These are phyloP conservation scores for Zygoascus biomembranicola DNA, from an alignment of 805 yeast genomes.

Conservation along the genomic window DNA sequence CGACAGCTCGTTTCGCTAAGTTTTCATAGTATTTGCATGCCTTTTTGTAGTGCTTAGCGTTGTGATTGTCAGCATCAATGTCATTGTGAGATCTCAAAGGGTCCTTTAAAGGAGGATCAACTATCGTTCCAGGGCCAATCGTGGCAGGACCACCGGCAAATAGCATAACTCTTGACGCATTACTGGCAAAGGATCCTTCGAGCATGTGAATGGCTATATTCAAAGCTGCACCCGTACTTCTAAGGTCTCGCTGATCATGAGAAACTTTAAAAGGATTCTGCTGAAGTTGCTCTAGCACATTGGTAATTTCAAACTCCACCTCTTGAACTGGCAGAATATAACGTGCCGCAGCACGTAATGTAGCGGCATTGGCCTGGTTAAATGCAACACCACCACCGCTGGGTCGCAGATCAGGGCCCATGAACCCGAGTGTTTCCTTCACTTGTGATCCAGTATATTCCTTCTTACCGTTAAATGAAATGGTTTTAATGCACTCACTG, in stretches of 20 bases:
- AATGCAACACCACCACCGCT: not conserved
- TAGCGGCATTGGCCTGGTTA: conserved; percentile 8
- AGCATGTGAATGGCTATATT: conserved; percentile 68
- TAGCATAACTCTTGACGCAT: conserved; percentile 70
- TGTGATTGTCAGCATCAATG: conserved; percentile 62
- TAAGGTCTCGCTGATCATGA: conserved; percentile 58
- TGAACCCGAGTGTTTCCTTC: conserved; percentile 51
- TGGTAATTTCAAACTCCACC: conserved; percentile 70
- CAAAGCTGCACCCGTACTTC: conserved; percentile 84
- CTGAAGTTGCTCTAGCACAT: conserved; percentile 59
- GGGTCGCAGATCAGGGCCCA: conserved; percentile 18
- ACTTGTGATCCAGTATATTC: conserved; percentile 52
- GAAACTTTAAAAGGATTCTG: conserved; percentile 79
- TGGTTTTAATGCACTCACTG: conserved; percentile 57
- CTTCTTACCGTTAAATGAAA: conserved; percentile 80
- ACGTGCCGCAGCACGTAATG: conserved; percentile 29
- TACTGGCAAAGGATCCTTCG: conserved; percentile 63
- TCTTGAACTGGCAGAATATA: conserved; percentile 61
- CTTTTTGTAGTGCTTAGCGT: conserved; percentile 78
- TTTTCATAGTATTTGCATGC: conserved; percentile 73
- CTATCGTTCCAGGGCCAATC: conserved; percentile 79
- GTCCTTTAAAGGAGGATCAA: conserved; percentile 74
- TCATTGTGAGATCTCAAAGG: conserved; percentile 92
- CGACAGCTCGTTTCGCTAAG: conserved; percentile 61
- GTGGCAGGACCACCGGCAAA: conserved; percentile 91